Base-by-base conservation (phyloP, 768 basidiomycete species). In the Russula vinacea region DNA sequence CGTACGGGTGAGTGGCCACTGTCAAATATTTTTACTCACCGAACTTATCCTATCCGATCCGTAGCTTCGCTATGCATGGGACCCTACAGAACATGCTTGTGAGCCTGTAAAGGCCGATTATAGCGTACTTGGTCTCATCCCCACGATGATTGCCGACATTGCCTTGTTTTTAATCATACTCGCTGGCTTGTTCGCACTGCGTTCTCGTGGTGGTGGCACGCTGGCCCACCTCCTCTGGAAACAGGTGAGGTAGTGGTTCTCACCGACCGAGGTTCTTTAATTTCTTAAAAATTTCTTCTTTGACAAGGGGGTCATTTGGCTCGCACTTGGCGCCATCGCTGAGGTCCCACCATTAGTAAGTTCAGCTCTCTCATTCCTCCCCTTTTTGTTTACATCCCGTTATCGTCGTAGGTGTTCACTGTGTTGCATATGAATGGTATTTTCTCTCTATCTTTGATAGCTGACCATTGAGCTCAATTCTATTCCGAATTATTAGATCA, bases 161-260 rank as follows among this genome's bases (percentile, higher is more conserved):
- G 5, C 35, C 26, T 14, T 64, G 22, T 52, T 64, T 35, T 9
- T 35, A 2, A 52, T 49, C 52, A 55, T 64, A 51, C 52, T 64
- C n/a, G 17, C 49, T 42, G 58, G 58, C 33, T n/a, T 64, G 19
- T 16, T 55, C 19, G 5, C 33, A 24, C 16, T 40, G 39, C 62
- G 55, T 17, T n/a, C 3, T 29, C 14, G 16, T 2, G 56, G 29
- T 11, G 22, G 33, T 19, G 49, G 49, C 26, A 8, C n/a, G 33
- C 33, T 37, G 54, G 8, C 22, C 1, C 22, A 8, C 22, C 54
- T 55, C 22, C n/a, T 55, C 29, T 52, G 51, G 51, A 52, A 17
- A 29, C 56, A 19, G 40, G 17, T 17, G 22, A 22, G n/a, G 19
- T 17, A 26, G 13, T 11, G 32, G 16, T 22, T 32, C 29, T 19